phyloP scores from a whole-genome alignment of 2,329 filamentous ascomycete species.

The Beauveria varroae region DNA sequence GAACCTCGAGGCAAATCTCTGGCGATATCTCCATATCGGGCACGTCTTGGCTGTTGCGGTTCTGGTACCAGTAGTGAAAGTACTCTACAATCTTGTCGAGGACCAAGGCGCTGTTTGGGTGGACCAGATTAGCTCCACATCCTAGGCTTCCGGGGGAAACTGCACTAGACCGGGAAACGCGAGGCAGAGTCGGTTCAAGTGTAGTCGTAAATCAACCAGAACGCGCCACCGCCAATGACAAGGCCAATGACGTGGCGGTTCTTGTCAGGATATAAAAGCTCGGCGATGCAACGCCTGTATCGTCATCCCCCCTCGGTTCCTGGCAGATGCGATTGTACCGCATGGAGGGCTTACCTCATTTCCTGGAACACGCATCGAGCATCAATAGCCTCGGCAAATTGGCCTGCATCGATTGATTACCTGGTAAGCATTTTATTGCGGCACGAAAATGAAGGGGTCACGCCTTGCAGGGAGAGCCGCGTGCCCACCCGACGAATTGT shows the following conservation, averaged over 20 bases:
- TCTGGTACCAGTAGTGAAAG: constrained; percentile 73
- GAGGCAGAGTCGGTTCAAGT: constrained; percentile 52
- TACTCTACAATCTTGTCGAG: constrained; percentile 79
- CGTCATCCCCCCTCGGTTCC: constrained; percentile 25
- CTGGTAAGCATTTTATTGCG: constrained; percentile 11
- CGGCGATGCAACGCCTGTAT: constrained; percentile 31
- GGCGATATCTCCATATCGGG: constrained; percentile 70
- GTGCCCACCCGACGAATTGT: constrained; percentile 17
- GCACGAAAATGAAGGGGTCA: constrained; percentile 9
- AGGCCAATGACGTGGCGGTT: constrained; percentile 24
- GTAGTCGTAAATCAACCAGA: constrained; percentile 48
- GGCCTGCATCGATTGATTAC: constrained; percentile 32
- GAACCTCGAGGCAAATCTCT: constrained; percentile 70
- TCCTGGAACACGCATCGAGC: constrained; percentile 62
- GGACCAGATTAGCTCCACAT: constrained; percentile 18
- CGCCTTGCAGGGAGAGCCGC: constrained; percentile 8
- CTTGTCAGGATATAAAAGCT: constrained; percentile 31
- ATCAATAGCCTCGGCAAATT: constrained; percentile 57
- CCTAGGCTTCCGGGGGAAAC: background rate
- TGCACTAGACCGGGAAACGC: constrained; percentile 17
- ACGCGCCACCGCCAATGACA: constrained; percentile 22
- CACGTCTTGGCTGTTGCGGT: constrained; percentile 62
- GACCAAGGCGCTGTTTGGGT: constrained; percentile 52
- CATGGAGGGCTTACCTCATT: constrained; percentile 54
- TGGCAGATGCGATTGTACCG: constrained; percentile 7